Evolutionary conservation across 2,329 filamentous ascomycete genomes (phyloP), one percentile per base, ranked within the genome.

Genomic region (Pyrenophora tritici-repentis): DNA sequence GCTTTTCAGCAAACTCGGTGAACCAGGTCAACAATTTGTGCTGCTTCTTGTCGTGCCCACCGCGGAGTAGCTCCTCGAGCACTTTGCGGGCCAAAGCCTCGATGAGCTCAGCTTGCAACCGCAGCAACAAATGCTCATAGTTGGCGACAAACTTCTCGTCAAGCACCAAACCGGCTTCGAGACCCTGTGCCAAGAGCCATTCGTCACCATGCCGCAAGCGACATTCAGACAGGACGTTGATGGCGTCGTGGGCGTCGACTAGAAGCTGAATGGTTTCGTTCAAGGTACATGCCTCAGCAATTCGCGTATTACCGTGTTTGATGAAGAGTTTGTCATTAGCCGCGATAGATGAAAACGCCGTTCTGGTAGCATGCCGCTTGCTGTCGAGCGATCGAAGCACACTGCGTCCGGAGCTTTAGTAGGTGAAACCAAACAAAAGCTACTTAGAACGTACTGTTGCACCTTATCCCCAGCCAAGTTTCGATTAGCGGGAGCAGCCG

Each of bases 81-180:
- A 59, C 64, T 47, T 70, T 71, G 43, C 65, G 66, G 34, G 56
- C 51, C 36, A 73, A 42, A 8, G 59, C 59, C n/a, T 65, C 47
- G 16, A 74, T 55, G 16, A 78, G 63, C 50, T 69, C 63, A n/a
- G 70, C 42, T 42, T 68, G 68, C 14, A 78, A 63, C 46, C 70
- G 68, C 47, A 75, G 55, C 42, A 79, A 66, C 31, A 78, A 50
- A 54, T 78, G 74, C 56, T 75, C 68, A 48, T 78, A 73, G 58
- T 78, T 79, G 14, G 76, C 75, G 37, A 75, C 57, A 55, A 73
- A 73, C 8, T 56, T 68, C 31, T 72, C 71, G 54, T 76, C 71
- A 9, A 73, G 61, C 26, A 50, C 48, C 14, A 69, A 56, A 13
- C 70, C 67, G 14, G 67, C 46, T 13, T 67, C 58, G 22, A 63